A percentile compares a stretch with the other conserved stretches of the same genome.
Evolutionary conservation across 495 filamentous ascomycete species (phyloP).

Genomic region (Xylaria longipes): DNA sequence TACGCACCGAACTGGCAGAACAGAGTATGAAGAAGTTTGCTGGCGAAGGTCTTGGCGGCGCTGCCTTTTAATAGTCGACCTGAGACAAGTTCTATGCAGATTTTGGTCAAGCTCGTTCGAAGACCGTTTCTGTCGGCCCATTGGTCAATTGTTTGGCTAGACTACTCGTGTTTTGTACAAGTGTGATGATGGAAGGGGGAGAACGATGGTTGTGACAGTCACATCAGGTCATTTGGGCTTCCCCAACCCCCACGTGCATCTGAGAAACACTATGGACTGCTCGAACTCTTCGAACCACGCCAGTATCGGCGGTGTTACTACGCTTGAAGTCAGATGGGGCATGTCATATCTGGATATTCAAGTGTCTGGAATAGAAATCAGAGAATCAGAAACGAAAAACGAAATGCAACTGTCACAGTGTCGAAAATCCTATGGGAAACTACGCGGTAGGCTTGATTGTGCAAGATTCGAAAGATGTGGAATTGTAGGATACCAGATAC

Average conservation of each 20-base stretch:
- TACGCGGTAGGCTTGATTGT: neutral
- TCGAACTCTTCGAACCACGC: neutral
- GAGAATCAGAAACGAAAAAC: neutral
- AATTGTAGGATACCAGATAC: slow-evolving; percentile 7
- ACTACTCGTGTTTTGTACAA: neutral
- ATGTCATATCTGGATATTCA: neutral
- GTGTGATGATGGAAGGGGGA: neutral
- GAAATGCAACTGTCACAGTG: neutral
- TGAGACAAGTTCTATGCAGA: neutral
- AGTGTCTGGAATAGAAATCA: neutral
- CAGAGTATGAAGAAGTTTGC: slow-evolving; percentile 51
- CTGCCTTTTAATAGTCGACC: slow-evolving; percentile 44
- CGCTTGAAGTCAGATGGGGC: neutral
- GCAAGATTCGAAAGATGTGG: neutral
- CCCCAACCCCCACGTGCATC: neutral
- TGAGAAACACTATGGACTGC: neutral
- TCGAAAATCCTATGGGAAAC: neutral
- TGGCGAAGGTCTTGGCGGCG: slow-evolving; percentile 51
- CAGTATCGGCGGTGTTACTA: neutral
- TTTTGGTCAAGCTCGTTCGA: neutral
- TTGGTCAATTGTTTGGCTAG: neutral
- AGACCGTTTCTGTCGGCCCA: neutral
- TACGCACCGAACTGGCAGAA: slow-evolving; percentile 54
- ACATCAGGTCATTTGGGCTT: neutral
- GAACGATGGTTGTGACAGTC: neutral